Evolutionary conservation across 148 eudicot genomes (phyloP).

Genomic region (Dianthus caryophyllus): DNA sequence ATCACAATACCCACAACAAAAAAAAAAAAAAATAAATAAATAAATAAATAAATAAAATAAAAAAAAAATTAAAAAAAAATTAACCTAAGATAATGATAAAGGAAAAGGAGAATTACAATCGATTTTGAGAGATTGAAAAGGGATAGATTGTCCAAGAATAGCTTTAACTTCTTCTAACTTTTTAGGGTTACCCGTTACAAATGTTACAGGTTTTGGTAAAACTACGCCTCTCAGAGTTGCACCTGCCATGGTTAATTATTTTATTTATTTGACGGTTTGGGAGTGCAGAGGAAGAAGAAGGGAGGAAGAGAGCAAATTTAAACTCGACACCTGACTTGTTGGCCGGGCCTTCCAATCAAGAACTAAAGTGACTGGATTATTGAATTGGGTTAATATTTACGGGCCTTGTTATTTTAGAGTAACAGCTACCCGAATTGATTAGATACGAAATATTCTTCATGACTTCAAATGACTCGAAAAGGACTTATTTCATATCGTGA

Average conservation of each 20-base stretch:
- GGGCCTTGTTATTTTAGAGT: too few species aligned
- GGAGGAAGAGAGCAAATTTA: background rate
- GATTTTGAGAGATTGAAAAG: conserved; percentile 76
- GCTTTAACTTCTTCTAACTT: conserved; percentile 85
- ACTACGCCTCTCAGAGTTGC: conserved; percentile 30
- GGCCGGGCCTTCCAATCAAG: too few species aligned
- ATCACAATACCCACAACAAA: background rate
- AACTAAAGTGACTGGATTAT: too few species aligned
- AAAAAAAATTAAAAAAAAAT: background rate
- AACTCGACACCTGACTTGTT: too few species aligned
- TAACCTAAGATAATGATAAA: background rate
- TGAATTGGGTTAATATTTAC: too few species aligned
- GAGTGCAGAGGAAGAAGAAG: background rate
- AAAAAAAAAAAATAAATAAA: too few species aligned
- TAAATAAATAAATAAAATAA: too few species aligned
- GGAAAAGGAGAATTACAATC: conserved; percentile 40
- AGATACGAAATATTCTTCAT: too few species aligned
- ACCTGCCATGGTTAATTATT: conserved; percentile 36
- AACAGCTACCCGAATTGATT: too few species aligned
- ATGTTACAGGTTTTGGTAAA: conserved; percentile 62
- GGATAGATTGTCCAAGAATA: conserved; percentile 74
- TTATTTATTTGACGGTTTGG: background rate
- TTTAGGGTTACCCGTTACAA: conserved; percentile 88
- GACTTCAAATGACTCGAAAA: too few species aligned
- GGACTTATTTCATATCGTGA: too few species aligned